Base-by-base conservation (phyloP, 768 basidiomycete species). In the Lepiota venenata region DNA sequence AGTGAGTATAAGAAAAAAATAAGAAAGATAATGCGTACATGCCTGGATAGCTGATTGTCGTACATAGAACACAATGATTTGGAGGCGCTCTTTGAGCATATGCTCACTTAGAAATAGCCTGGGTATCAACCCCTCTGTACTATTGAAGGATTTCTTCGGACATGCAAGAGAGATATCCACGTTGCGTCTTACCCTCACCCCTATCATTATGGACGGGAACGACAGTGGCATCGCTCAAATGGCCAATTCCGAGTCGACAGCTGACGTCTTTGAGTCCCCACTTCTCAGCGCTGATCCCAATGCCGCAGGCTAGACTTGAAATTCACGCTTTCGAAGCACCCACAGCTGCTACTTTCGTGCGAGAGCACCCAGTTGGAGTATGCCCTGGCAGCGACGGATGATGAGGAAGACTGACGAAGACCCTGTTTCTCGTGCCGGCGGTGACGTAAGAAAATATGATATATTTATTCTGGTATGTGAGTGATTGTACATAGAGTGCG, bases 251-350 rank as follows among this genome's bases (percentile, higher is more conserved):
- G n/a, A n/a, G n/a, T n/a, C 8, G n/a, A 21, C 16, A 21, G n/a
- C 20, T 0, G 37, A 20, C 18, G 16, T 14, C 20, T 61, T 74
- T 39, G 80, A 83, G 57, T 81, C 81, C 2, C 76, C 81, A 0
- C 71, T 88, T 14, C 3, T 71, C 76, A 20, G 81, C 77, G 14
- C 82, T 87, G 64, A 72, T 87, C 42, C 79, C 83, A 1, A 73
- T 84, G 63, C 49, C 73, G 1, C 77, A 82, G 25, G 60, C 69
- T 3, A 84, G 85, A 62, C 70, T 90, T 25, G 86, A 88, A 68
- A 81, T 85, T 74, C 84, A 87, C 61, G 74, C 80, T 14, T n/a
- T 84, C 81, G 63, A 84, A 82, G 67, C 78, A 85, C 64, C 70
- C 56, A 77, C 83, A 37, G 63, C 84, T 55, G 64, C 61, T 51